Percentiles rank a stretch among this genome's conserved stretches.
Conservation (phyloP, 192 early-diverging fungal species). For the Coemansia sp. region DNA sequence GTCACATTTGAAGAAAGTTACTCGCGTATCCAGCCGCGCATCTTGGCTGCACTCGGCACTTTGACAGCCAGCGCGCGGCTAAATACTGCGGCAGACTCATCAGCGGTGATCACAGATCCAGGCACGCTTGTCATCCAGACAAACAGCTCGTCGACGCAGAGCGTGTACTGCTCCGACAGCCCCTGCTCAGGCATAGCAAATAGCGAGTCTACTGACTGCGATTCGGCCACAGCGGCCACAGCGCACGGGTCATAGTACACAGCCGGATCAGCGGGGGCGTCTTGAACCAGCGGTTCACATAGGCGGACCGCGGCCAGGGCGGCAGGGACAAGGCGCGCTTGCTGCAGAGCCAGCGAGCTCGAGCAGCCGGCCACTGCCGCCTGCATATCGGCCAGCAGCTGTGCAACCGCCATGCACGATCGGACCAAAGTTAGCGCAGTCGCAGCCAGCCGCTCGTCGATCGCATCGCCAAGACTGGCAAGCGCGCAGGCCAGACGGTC, state of each 20-base stretch:
- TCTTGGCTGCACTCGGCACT: background rate
- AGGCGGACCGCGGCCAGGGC: slow-evolving; percentile 10
- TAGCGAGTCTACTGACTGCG: slow-evolving; percentile 11
- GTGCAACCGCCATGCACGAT: slow-evolving; percentile 12
- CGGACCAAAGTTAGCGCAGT: slow-evolving; percentile 18
- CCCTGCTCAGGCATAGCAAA: background rate
- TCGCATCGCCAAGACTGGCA: background rate
- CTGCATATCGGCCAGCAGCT: slow-evolving; percentile 23
- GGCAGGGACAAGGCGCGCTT: slow-evolving; percentile 1
- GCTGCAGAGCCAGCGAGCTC: slow-evolving; percentile 6
- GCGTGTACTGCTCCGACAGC: background rate
- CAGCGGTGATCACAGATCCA: background rate
- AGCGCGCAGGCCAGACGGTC: background rate
- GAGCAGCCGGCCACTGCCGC: background rate
- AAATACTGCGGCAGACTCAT: slow-evolving; percentile 7
- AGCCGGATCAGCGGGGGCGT: too few relatives aligned
- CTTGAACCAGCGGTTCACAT: background rate
- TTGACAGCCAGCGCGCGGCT: slow-evolving; percentile 11
- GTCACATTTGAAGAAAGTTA: too few relatives aligned
- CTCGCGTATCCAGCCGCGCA: slow-evolving; percentile 25
- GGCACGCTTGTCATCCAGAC: slow-evolving; percentile 1
- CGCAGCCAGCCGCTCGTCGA: background rate
- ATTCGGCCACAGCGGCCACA: slow-evolving; percentile 4
- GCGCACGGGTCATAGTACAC: slow-evolving; percentile 16
- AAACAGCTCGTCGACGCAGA: slow-evolving; percentile 19